These are phyloP conservation scores for Calonectria hongkongensis DNA, from an alignment of 2,329 filamentous ascomycete species.

Conservation along the genomic window DNA sequence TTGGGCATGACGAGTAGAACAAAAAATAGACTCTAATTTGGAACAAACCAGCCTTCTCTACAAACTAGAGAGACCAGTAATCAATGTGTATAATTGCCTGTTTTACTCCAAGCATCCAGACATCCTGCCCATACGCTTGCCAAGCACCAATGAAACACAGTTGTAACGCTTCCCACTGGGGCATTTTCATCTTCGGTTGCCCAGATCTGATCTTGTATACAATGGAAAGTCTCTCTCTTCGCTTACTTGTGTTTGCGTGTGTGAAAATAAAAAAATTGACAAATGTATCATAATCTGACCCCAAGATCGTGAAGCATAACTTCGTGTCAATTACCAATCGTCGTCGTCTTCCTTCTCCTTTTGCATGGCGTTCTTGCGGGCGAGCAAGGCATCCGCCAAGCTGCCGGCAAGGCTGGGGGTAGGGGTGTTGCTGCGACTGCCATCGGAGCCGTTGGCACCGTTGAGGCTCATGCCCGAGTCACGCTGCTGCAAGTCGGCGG, in stretches of 20 bases:
- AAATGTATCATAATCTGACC: slow-evolving; percentile 46
- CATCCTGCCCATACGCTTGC: slow-evolving; percentile 44
- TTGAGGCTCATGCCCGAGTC: slow-evolving; percentile 82
- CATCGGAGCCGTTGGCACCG: slow-evolving; percentile 72
- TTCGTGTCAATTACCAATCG: slow-evolving; percentile 74
- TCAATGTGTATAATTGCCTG: slow-evolving; percentile 38
- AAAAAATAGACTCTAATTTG: slow-evolving; percentile 47
- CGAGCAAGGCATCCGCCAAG: slow-evolving; percentile 85
- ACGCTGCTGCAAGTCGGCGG: slow-evolving; percentile 80
- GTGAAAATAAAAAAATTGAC: slow-evolving; percentile 39
- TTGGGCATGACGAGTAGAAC: slow-evolving; percentile 56
- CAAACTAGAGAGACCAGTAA: slow-evolving; percentile 21
- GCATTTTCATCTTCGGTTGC: slow-evolving; percentile 51
- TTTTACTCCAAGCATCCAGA: slow-evolving; percentile 50
- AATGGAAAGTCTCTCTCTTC: slow-evolving; percentile 49
- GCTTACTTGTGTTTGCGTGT: slow-evolving; percentile 41
- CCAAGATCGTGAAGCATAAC: slow-evolving; percentile 51
- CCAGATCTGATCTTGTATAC: slow-evolving; percentile 54
- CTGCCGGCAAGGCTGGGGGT: slow-evolving; percentile 83
- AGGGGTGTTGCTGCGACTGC: slow-evolving; percentile 82
- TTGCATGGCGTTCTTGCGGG: slow-evolving; percentile 85
- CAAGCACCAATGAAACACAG: slow-evolving; percentile 49
- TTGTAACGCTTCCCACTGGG: slow-evolving; percentile 46
- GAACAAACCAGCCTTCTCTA: slow-evolving; percentile 46
- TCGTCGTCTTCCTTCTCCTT: slow-evolving; percentile 81